Base-by-base conservation (phyloP, 306 rosid genomes). In the Cicer judaicum region DNA sequence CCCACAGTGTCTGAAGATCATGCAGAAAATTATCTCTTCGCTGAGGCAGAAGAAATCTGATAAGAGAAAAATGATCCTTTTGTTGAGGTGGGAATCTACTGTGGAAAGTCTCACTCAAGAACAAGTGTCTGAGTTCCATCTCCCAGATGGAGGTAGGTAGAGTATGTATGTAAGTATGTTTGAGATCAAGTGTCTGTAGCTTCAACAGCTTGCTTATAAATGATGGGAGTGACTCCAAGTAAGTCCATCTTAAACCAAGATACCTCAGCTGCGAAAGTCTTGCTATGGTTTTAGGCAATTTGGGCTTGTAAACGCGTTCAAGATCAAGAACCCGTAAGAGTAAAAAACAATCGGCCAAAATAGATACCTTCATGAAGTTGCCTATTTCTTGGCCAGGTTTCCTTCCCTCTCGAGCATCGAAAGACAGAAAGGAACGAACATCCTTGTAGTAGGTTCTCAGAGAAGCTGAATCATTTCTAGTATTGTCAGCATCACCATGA, bases 161-260 rank as follows among this genome's bases (percentile, higher is more conserved):
- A 19, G 7, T 40, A 5, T 55, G 63, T 48, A 84, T 68, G 46
- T 74, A 42, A 29, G 85, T 78, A 8, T 82, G 75, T 41, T 82
- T 85, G 6, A 85, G 67, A 54, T 85, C 88, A 4, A 85, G 69
- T 0, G 82, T 81, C 48, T 79, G 74, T 39, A 85, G 88, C 38
- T 65, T 29, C 5, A 46, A 12, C 40, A 82, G 79, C 1, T 29
- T 65, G 39, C 82, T 38, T 59, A 80, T 79, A 10, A 60, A 78
- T 1, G 72, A 34, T 43, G 88, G 83, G 6, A 84, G 49, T 2
- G 21, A 40, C 38, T 84, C 73, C 15, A 81, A 54, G 64, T 50
- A 69, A 19, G 88, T 81, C 77, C 83, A 64, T 78, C 85, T 78
- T 5, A 81, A 68, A 24, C 88, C 83, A 18, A 81, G 81, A 70